Base-by-base conservation (phyloP, 208 protist species). In the Trypanosoma rangeli region DNA sequence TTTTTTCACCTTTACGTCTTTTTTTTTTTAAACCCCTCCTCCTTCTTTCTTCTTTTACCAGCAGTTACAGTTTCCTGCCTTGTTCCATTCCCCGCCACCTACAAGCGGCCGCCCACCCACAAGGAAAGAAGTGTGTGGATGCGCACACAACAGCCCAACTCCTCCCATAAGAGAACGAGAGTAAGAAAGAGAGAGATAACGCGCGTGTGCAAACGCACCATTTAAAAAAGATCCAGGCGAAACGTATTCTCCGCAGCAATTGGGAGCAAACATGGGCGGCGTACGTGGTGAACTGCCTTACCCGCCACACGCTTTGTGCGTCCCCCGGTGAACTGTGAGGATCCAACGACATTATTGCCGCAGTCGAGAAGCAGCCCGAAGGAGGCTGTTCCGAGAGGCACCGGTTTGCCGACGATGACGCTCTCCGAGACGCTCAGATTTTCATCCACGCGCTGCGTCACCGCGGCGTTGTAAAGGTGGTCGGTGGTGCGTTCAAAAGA, bases 401-500 rank as follows among this genome's bases (percentile, higher is more conserved):
- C 96, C 22, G 97, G 97, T 42, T 97, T 94, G 60, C 99, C 99
- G 67, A 99, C 90, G 70, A 99, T 99, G 74, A 99, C 99, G 78
- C 94, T 98, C 73, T 99, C 99, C 28, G 89, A 98, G 3, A 99
- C 97, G 72, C 80, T 83, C 5, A 96, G 82, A 12, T 92, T 86
- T 26, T 76, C 74, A 68, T 97, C 94, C 54, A 73, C 75, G 64
- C 94, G 84, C 55, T 93, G 84, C 68, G 95, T 86, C 42, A 97
- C 86, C 48, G 97, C 97, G 33, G 98, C 99, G 69, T 99, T 98
- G 87, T 99, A 99, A 9, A 99, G 85, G 78, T 99, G 97, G 64
- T 99, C 98, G 1, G 93, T 99, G 4, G 99, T 99, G 67, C 96
- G 91, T 89, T 99, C 99, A 76, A 99, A 99, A 31, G 98, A 99